A percentile compares a stretch with the other conserved stretches of the same genome.
Evolutionary conservation across 179 eudicot species (phyloP).

Genomic region (Actinidia polygama): DNA sequence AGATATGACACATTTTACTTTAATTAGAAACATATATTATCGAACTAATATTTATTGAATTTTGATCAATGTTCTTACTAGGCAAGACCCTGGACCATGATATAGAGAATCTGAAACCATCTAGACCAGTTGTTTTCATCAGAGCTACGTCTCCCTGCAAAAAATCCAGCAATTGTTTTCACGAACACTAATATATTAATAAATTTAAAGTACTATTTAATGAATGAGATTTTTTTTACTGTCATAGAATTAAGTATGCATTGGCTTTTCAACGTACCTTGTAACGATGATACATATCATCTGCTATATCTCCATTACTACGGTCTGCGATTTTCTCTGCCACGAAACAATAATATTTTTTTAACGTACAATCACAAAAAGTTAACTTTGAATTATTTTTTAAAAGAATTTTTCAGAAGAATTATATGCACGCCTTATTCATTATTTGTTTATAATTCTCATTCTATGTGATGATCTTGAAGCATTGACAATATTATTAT

Average conservation of each 20-base stretch:
- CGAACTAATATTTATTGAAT: too few species aligned
- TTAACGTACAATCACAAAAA: too few species aligned
- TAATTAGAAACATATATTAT: too few species aligned
- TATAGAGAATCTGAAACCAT: neutral
- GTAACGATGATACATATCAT: slow-evolving; percentile 35
- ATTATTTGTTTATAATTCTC: too few species aligned
- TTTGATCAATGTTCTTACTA: neutral
- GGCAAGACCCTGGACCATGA: neutral
- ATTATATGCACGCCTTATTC: neutral
- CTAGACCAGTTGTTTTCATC: neutral
- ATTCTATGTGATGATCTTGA: too few species aligned
- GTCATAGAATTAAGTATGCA: too few species aligned
- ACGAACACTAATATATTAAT: too few species aligned
- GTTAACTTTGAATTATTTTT: neutral
- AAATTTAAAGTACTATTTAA: too few species aligned
- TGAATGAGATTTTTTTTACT: too few species aligned
- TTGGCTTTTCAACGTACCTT: too few species aligned
- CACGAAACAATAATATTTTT: neutral
- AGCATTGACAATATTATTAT: neutral
- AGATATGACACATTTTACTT: too few species aligned
- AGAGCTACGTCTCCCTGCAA: neutral
- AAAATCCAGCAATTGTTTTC: too few species aligned
- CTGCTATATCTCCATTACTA: slow-evolving; percentile 23
- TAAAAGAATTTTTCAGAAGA: neutral
- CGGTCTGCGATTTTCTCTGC: slow-evolving; percentile 17